Conservation (phyloP, 306 rosid species). For the Biancaea sappan region DNA sequence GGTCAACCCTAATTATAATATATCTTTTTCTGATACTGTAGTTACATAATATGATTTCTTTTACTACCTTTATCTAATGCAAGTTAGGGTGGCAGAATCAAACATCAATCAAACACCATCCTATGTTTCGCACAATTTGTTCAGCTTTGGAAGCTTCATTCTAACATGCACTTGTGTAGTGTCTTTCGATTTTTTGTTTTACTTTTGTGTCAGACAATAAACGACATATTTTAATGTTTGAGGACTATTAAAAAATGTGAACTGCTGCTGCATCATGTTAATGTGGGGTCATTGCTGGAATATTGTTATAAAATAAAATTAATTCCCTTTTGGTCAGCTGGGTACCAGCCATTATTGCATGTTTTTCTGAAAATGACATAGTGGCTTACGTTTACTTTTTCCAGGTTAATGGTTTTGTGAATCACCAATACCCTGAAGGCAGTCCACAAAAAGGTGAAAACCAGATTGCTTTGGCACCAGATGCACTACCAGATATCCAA, state of each 20-base stretch:
- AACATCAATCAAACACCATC: not conserved
- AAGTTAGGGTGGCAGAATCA: not conserved
- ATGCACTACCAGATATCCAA: conserved; percentile 58
- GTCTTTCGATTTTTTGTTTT: not conserved
- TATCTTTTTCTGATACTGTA: no score
- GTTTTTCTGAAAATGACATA: conserved; percentile 1
- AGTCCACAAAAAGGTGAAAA: conserved; percentile 48
- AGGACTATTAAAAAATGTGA: conserved; percentile 1
- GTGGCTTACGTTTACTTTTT: conserved; percentile 30
- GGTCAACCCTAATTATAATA: no score
- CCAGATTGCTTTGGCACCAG: conserved; percentile 40
- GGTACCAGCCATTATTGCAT: not conserved
- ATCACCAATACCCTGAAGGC: conserved; percentile 43
- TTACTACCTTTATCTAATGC: not conserved
- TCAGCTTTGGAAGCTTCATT: not conserved
- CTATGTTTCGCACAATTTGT: not conserved
- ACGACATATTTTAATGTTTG: conserved; percentile 3
- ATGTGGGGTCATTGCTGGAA: not conserved
- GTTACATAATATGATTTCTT: not conserved
- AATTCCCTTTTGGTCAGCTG: conserved; percentile 5
- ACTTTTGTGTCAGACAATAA: conserved; percentile 12
- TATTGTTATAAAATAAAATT: not conserved
- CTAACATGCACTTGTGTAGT: not conserved
- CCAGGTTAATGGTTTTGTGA: conserved; percentile 51
- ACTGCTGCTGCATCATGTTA: not conserved